phyloP scores from a whole-genome alignment of 1,139 yeast species.

The Lodderomyces parapsilosis region DNA sequence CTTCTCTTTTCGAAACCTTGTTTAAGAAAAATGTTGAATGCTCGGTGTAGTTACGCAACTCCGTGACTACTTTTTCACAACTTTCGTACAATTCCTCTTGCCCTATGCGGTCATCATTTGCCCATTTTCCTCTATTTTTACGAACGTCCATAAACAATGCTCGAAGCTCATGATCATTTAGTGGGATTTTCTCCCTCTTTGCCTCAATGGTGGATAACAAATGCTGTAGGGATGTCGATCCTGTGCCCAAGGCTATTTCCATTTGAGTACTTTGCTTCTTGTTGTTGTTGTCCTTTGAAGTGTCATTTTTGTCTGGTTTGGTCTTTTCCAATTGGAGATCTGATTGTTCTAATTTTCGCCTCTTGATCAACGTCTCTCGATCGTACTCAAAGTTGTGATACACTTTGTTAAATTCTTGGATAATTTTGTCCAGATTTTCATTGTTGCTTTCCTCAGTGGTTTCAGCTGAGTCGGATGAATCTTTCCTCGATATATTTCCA shows the following conservation, averaged over 20 bases:
- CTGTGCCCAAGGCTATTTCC: slow-evolving; percentile 41
- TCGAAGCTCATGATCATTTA: slow-evolving; percentile 84
- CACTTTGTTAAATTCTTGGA: slow-evolving; percentile 52
- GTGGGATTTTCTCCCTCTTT: slow-evolving; percentile 67
- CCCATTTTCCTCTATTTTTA: slow-evolving; percentile 96
- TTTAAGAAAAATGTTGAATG: slow-evolving; percentile 95
- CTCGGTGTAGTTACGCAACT: slow-evolving; percentile 87
- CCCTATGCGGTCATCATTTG: slow-evolving; percentile 88
- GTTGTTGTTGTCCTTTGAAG: slow-evolving; percentile 4
- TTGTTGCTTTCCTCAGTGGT: slow-evolving; percentile 12
- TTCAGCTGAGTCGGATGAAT: neutral
- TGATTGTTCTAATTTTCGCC: slow-evolving; percentile 76
- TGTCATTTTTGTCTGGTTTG: slow-evolving; percentile 8
- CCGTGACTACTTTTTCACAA: slow-evolving; percentile 90
- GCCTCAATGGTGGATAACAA: slow-evolving; percentile 74
- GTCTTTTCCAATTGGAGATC: slow-evolving; percentile 64
- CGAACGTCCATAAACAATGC: slow-evolving; percentile 88
- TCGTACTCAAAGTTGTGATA: slow-evolving; percentile 87
- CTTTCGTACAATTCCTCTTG: slow-evolving; percentile 98
- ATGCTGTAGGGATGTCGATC: slow-evolving; percentile 81
- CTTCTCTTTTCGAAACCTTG: slow-evolving; percentile 94
- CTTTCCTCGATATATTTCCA: neutral
- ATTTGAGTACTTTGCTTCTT: slow-evolving; percentile 10
- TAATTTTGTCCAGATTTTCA: slow-evolving; percentile 39
- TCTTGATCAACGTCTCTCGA: slow-evolving; percentile 70